These are phyloP conservation scores for Alternaria hordeiaustralica DNA, from an alignment of 2,329 filamentous ascomycete genomes.

Conservation along the genomic window DNA sequence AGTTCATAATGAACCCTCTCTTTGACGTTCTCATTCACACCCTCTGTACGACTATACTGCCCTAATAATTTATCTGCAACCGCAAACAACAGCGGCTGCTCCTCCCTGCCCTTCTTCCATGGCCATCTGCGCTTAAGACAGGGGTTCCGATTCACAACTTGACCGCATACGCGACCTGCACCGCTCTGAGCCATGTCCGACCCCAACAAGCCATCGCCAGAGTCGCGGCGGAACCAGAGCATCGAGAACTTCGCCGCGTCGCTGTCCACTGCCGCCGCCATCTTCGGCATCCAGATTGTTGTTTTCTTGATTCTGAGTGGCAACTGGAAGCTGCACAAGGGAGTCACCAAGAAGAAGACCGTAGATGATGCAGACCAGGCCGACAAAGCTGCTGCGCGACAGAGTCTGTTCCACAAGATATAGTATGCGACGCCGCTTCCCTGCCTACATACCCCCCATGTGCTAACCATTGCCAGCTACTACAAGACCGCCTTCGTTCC, in stretches of 20 bases:
- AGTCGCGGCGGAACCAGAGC: constrained; percentile 34
- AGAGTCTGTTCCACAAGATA: constrained; percentile 48
- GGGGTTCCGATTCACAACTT: constrained; percentile 7
- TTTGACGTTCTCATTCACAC: constrained; percentile 3
- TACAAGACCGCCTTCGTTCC: constrained; percentile 49
- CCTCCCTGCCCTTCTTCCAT: constrained; percentile 2
- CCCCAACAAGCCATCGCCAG: background rate
- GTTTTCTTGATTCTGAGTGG: constrained; percentile 46
- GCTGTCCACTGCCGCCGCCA: constrained; percentile 42
- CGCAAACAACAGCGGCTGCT: constrained; percentile 3
- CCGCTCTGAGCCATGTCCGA: constrained; percentile 15
- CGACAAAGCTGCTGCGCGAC: constrained; percentile 33
- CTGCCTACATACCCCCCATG: background rate
- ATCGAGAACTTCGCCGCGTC: constrained; percentile 49
- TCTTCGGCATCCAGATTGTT: constrained; percentile 45
- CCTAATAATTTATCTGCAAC: background rate
- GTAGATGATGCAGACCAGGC: background rate
- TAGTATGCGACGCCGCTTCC: constrained; percentile 32
- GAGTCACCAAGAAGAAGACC: constrained; percentile 15
- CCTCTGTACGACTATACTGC: background rate
- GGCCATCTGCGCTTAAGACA: constrained; percentile 13
- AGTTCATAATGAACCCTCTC: constrained; percentile 10
- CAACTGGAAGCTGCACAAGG: constrained; percentile 45
- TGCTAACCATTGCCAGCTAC: constrained; percentile 37
- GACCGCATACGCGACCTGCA: constrained; percentile 1